A percentile compares a stretch with the other conserved stretches of the same genome.
These are phyloP conservation scores for Boeremia exigua DNA, from an alignment of 2,329 filamentous ascomycete genomes.

Conservation along the genomic window DNA sequence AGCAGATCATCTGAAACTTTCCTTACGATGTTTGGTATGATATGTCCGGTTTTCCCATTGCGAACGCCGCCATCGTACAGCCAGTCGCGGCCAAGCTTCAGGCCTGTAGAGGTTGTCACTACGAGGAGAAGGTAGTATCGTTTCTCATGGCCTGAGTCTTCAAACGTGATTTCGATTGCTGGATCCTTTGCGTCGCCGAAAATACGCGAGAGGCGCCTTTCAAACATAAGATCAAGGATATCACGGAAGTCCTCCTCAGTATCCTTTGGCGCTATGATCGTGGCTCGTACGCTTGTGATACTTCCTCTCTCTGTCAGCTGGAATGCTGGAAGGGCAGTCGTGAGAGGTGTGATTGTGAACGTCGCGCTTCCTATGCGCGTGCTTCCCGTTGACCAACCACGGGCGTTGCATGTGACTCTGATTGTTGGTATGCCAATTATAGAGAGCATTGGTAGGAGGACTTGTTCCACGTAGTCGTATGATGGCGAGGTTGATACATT, in stretches of 20 bases:
- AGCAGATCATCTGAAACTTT: conserved; percentile 54
- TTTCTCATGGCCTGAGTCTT: conserved; percentile 53
- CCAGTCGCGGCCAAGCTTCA: conserved; percentile 59
- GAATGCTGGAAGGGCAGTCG: conserved; percentile 45
- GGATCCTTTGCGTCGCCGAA: conserved; percentile 21
- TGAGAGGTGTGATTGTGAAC: conserved; percentile 56
- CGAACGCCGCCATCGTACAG: conserved; percentile 50
- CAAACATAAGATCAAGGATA: conserved; percentile 34
- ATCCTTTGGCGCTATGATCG: conserved; percentile 46
- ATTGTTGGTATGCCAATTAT: conserved; percentile 59
- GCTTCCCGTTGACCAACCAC: conserved; percentile 62
- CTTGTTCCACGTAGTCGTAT: conserved; percentile 62
- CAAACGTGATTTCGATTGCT: conserved; percentile 39
- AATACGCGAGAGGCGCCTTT: conserved; percentile 20
- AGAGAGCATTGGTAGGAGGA: conserved; percentile 61
- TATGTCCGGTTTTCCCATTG: conserved; percentile 28
- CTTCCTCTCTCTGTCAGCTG: conserved; percentile 36
- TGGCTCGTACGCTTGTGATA: conserved; percentile 41
- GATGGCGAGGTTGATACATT: conserved; percentile 63
- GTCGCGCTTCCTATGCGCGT: conserved; percentile 56
- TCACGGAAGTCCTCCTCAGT: conserved; percentile 39
- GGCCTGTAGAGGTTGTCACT: conserved; percentile 56
- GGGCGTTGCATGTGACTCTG: conserved; percentile 49
- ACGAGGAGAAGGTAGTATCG: conserved; percentile 63
- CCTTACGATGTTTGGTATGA: conserved; percentile 49